Conservation (phyloP, 495 filamentous ascomycete genomes). For the Annulohypoxylon bovei region DNA sequence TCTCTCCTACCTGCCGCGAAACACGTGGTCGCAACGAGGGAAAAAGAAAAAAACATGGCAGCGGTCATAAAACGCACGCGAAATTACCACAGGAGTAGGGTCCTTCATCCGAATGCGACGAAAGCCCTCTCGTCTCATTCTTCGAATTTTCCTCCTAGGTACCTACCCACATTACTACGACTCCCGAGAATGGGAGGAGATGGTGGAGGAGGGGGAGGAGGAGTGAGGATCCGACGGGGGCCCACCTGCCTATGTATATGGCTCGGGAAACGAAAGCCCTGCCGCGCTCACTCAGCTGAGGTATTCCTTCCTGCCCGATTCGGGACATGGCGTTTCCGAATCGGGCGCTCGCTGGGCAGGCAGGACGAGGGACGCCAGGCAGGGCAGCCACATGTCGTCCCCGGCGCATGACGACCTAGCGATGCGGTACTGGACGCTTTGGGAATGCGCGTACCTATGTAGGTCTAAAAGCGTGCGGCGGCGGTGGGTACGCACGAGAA, state of each 20-base stretch:
- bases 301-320: slow-evolving; percentile 24
- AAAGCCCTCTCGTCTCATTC: background rate
- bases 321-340: slow-evolving; percentile 1
- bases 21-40: background rate
- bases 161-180: background rate
- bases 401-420: slow-evolving; percentile 17
- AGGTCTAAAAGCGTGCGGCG: background rate
- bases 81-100: background rate
- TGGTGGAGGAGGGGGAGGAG: too few species aligned
- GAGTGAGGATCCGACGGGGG: background rate
- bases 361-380: background rate
- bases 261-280: background rate
- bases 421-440: slow-evolving; percentile 1
- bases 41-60: background rate
- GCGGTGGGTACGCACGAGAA: background rate
- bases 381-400: slow-evolving; percentile 32
- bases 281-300: slow-evolving; percentile 33
- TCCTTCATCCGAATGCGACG: background rate
- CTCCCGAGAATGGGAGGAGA: slow-evolving; percentile 3
- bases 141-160: too few species aligned
- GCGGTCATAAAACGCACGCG: slow-evolving; percentile 1
- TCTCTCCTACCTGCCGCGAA: background rate
- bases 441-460: background rate
- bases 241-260: background rate
- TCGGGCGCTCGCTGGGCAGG: slow-evolving; percentile 9